These are phyloP conservation scores for Rhinocladiella similis DNA, from an alignment of 2,329 filamentous ascomycete species.

Conservation along the genomic window DNA sequence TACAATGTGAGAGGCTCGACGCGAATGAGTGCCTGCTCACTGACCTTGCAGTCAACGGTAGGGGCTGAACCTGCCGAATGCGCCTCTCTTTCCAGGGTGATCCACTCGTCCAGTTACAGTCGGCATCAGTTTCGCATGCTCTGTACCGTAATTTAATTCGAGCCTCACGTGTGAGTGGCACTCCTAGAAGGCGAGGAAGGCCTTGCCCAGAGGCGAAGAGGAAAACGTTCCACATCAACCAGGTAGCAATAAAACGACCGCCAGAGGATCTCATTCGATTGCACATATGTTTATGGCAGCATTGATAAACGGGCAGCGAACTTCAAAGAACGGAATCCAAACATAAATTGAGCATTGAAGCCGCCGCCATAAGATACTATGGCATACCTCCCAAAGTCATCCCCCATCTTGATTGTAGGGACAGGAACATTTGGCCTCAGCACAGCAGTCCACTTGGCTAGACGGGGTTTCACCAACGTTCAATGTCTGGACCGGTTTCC, in stretches of 20 bases:
- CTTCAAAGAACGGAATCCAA: background rate
- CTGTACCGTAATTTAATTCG: background rate
- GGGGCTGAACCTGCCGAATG: background rate
- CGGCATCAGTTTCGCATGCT: constrained; percentile 8
- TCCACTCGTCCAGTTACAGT: background rate
- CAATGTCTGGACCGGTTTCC: constrained; percentile 9
- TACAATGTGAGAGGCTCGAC: background rate
- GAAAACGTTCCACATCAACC: background rate
- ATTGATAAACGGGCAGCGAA: background rate
- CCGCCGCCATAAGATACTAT: background rate
- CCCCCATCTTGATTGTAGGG: constrained; percentile 45
- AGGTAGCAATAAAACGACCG: background rate
- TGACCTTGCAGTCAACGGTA: background rate
- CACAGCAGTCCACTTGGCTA: constrained; percentile 39
- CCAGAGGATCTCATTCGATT: background rate
- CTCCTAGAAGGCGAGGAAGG: background rate
- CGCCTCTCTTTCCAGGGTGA: background rate
- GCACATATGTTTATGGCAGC: background rate
- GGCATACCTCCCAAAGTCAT: constrained; percentile 11
- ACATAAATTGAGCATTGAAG: background rate
- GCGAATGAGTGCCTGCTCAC: background rate
- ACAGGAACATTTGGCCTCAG: constrained; percentile 54
- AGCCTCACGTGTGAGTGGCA: background rate
- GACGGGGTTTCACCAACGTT: constrained; percentile 44
- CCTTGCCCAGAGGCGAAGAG: background rate